Evolutionary conservation across 2,329 filamentous ascomycete genomes (phyloP).

Genomic region (Fusarium tanahbumbuense): DNA sequence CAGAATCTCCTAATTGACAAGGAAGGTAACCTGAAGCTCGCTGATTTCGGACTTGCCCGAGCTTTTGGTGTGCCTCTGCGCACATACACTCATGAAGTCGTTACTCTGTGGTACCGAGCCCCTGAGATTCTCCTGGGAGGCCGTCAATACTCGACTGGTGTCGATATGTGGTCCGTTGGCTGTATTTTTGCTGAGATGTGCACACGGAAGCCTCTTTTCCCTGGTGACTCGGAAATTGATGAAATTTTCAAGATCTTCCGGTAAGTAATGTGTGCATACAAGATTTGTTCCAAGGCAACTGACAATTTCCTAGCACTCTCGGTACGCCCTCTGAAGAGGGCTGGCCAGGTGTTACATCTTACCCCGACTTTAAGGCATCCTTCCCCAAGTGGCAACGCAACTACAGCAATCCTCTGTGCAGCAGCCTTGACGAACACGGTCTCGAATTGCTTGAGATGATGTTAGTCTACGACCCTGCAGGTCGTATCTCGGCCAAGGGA

Average conservation of each 20-base stretch:
- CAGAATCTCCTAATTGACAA: constrained; percentile 90
- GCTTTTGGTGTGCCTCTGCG: constrained; percentile 91
- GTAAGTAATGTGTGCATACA: constrained; percentile 58
- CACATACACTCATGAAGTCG: constrained; percentile 95
- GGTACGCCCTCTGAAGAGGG: constrained; percentile 84
- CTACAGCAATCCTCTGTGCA: constrained; percentile 72
- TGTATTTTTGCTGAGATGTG: constrained; percentile 98
- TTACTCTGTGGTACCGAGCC: constrained; percentile 92
- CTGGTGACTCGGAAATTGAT: constrained; percentile 79
- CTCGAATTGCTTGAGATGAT: constrained; percentile 76
- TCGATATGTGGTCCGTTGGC: constrained; percentile 96
- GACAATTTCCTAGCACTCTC: constrained; percentile 65
- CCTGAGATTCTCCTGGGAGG: constrained; percentile 92
- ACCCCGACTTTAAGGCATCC: constrained; percentile 91
- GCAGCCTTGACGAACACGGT: constrained; percentile 77
- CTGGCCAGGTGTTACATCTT: constrained; percentile 94
- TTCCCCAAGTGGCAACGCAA: constrained; percentile 92
- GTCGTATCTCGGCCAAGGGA: constrained; percentile 89
- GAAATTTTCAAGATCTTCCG: constrained; percentile 72
- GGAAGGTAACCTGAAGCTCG: constrained; percentile 89
- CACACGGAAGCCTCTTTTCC: constrained; percentile 91
- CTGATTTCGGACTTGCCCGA: constrained; percentile 88
- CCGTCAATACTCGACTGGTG: constrained; percentile 91
- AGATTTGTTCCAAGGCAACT: not conserved
- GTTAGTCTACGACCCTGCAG: constrained; percentile 88